A percentile compares a stretch with the other conserved stretches of the same genome.
Conservation (phyloP, 495 filamentous ascomycete genomes). For the Penicillium steckii region DNA sequence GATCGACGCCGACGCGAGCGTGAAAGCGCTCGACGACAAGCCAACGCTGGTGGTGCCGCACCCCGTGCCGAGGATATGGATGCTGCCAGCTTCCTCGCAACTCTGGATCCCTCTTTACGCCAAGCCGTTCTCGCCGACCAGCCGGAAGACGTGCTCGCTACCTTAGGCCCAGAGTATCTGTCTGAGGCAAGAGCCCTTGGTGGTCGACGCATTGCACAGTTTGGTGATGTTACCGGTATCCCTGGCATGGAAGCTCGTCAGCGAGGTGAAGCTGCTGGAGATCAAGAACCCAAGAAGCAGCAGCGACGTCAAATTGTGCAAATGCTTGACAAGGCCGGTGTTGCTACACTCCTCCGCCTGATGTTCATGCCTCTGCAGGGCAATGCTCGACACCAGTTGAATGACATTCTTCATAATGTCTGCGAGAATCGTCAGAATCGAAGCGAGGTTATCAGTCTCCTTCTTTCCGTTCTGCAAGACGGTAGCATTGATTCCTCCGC, state of each 20-base stretch:
- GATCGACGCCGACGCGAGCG: constrained; percentile 89
- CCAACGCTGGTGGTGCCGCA: constrained; percentile 48
- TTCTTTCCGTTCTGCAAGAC: constrained; percentile 95
- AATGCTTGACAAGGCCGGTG: constrained; percentile 93
- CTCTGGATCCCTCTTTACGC: constrained; percentile 80
- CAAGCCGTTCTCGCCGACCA: constrained; percentile 87
- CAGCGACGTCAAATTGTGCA: constrained; percentile 81
- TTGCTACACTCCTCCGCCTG: constrained; percentile 88
- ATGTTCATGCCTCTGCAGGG: constrained; percentile 96
- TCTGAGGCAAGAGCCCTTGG: constrained; percentile 78
- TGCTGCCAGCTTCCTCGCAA: constrained; percentile 85
- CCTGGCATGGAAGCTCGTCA: constrained; percentile 42
- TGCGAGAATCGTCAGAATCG: constrained; percentile 94
- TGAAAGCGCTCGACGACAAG: constrained; percentile 66
- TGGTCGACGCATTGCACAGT: constrained; percentile 60
- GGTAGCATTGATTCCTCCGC: constrained; percentile 89
- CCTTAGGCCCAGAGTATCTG: constrained; percentile 80
- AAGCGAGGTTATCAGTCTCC: constrained; percentile 87
- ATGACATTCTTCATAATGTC: constrained; percentile 81
- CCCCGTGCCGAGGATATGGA: constrained; percentile 85
- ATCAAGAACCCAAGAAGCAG: constrained; percentile 60
- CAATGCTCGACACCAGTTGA: constrained; percentile 74
- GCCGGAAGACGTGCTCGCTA: constrained; percentile 81
- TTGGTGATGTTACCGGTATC: constrained; percentile 45
- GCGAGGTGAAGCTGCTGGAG: constrained; percentile 41